These are phyloP conservation scores for Aschersonia sp. DNA, from an alignment of 2,329 filamentous ascomycete genomes.

Conservation along the genomic window DNA sequence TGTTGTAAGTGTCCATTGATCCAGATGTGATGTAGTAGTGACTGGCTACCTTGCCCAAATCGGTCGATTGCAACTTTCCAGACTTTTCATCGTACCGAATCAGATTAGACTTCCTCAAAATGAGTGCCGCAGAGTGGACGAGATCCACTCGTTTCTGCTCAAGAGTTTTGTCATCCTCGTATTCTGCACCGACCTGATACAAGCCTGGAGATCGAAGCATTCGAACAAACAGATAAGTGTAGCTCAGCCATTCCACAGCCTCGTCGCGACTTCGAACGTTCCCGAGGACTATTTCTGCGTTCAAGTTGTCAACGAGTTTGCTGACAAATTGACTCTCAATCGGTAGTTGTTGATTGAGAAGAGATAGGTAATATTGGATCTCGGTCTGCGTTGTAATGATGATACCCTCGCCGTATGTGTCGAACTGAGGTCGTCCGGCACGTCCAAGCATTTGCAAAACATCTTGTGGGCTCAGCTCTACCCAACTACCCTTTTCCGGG, in stretches of 20 bases:
- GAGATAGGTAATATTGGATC: conserved; percentile 91
- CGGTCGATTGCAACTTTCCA: conserved; percentile 77
- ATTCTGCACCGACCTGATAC: conserved; percentile 92
- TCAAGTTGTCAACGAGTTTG: conserved; percentile 87
- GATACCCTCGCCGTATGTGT: conserved; percentile 95
- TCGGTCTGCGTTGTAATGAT: conserved; percentile 94
- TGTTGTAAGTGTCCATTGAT: conserved; percentile 96
- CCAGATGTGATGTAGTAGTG: conserved; percentile 97
- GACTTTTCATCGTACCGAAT: conserved; percentile 93
- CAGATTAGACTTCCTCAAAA: conserved; percentile 76
- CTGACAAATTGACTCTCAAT: conserved; percentile 95
- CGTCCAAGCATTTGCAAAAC: conserved; percentile 97
- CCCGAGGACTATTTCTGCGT: conserved; percentile 88
- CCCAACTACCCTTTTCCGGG: conserved; percentile 96
- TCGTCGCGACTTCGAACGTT: conserved; percentile 87
- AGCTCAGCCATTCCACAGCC: conserved; percentile 97
- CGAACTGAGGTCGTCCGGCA: conserved; percentile 89
- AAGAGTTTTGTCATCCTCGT: conserved; percentile 77
- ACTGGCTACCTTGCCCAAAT: conserved; percentile 87
- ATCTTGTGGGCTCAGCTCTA: conserved; percentile 92
- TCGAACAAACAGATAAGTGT: conserved; percentile 93
- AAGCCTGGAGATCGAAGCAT: conserved; percentile 93
- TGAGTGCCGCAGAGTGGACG: conserved; percentile 79
- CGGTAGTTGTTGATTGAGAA: conserved; percentile 92
- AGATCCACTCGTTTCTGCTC: conserved; percentile 98